Evolutionary conservation across 73 alveolate species (phyloP).

Genomic region (Paramecium bursaria): DNA sequence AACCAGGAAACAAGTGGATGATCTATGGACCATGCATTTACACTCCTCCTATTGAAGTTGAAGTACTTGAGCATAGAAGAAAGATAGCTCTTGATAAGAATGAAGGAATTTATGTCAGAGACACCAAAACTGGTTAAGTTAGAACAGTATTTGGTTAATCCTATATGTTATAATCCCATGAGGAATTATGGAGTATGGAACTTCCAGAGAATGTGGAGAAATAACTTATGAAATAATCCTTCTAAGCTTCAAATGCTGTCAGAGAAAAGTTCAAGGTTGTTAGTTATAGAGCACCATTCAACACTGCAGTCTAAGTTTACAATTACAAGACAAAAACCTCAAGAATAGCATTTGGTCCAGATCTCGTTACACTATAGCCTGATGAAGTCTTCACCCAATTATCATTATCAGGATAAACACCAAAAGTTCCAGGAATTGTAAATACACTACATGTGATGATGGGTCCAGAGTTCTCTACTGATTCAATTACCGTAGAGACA

Average conservation of each 20-base stretch:
- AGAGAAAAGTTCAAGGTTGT: slow-evolving; percentile 78
- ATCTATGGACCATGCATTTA: slow-evolving; percentile 85
- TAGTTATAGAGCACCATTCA: slow-evolving; percentile 80
- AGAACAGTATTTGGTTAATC: slow-evolving; percentile 81
- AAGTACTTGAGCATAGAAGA: slow-evolving; percentile 75
- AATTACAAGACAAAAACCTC: slow-evolving; percentile 81
- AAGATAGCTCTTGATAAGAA: slow-evolving; percentile 83
- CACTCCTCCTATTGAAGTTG: slow-evolving; percentile 82
- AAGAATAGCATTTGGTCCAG: slow-evolving; percentile 86
- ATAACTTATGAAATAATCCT: slow-evolving; percentile 68
- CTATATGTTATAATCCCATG: slow-evolving; percentile 88
- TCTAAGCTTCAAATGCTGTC: slow-evolving; percentile 65
- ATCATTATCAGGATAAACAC: slow-evolving; percentile 84
- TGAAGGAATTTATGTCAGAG: slow-evolving; percentile 92
- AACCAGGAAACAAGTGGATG: slow-evolving; percentile 93
- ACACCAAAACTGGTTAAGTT: slow-evolving; percentile 79
- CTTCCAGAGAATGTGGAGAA: slow-evolving; percentile 75
- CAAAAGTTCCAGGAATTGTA: slow-evolving; percentile 83
- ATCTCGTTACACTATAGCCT: slow-evolving; percentile 79
- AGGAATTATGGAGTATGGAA: slow-evolving; percentile 88
- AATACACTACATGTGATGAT: slow-evolving; percentile 80
- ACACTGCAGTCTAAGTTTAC: slow-evolving; percentile 84
- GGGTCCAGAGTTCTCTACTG: slow-evolving; percentile 93
- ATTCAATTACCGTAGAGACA: slow-evolving; percentile 83
- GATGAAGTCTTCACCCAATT: slow-evolving; percentile 85